Evolutionary conservation across 805 yeast species (phyloP), one percentile per base, ranked within the genome.

Genomic region (Cyberlindnera mycetangii): DNA sequence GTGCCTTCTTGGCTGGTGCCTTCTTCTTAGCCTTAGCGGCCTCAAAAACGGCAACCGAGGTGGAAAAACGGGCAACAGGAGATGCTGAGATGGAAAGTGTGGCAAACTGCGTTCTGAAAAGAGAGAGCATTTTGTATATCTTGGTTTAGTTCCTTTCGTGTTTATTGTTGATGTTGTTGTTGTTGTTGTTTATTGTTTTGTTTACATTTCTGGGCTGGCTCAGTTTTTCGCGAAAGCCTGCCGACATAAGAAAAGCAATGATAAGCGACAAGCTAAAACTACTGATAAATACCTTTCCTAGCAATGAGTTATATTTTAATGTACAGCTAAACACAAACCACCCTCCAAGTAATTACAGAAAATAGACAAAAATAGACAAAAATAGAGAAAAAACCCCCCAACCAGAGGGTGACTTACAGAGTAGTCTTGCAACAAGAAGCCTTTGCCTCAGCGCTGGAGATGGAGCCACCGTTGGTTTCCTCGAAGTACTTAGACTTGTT

Each of bases 401-500:
- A 32, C 15, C 15, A 32, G 7, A 32, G 17, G 14, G 14, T 11
- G 15, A 8, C 7, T 44, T 32, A 44, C 14, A 49, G 44, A 20
- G 30, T 19, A 10, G 54, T 52, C 48, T 52, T 52, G 47, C 56
- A 52, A 36, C 54, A 50, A 14, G 55, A 37, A 30, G 39, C 53
- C 39, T 45, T 35, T 15, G 52, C 50, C 17, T 42, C 48, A 7
- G 43, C 48, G 16, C 37, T 28, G 14, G 45, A 22, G 31, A 41
- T 44, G 31, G 50, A 31, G 11, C 44, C 42, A 24, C 49, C 51
- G 24, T 35, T 41, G 7, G 49, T 36, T 34, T 52, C 54, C 22
- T 52, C 56, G 27, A 19, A 52, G 49, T 52, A 52, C 45, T 52
- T 50, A 41, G 56, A 53, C 68, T 84, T 79, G 75, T 85, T 85